These are phyloP conservation scores for Trichosanthes cucumerina DNA, from an alignment of 306 rosid genomes.

Conservation along the genomic window DNA sequence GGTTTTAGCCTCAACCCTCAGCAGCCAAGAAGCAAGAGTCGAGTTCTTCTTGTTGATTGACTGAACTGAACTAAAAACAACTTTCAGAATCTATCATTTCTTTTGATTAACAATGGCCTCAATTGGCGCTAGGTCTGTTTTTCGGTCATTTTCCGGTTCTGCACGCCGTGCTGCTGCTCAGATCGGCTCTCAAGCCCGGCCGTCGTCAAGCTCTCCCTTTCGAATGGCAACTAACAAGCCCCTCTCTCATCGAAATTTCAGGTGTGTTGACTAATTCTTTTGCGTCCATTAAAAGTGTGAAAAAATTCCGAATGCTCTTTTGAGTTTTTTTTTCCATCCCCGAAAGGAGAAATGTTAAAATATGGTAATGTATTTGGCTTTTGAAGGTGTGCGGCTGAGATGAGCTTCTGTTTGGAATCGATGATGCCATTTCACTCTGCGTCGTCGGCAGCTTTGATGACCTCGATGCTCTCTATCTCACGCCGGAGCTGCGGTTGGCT, in stretches of 20 bases:
- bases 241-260: constrained; percentile 32
- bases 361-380: neutral
- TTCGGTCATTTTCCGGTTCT: constrained; percentile 46
- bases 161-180: constrained; percentile 35
- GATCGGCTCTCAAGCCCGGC: constrained; percentile 40
- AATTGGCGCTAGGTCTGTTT: constrained; percentile 53
- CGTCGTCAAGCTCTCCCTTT: constrained; percentile 40
- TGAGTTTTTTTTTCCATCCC: neutral
- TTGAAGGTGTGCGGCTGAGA: constrained; percentile 50
- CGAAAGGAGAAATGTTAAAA: neutral
- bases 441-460: constrained; percentile 77
- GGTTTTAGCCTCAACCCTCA: neutral
- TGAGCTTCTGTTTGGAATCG: constrained; percentile 76
- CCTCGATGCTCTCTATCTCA: constrained; percentile 72
- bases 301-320: neutral
- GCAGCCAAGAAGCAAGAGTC: neutral
- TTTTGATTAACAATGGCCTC: constrained; percentile 49
- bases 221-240: constrained; percentile 43
- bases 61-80: neutral
- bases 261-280: constrained; percentile 23
- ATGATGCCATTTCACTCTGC: constrained; percentile 82
- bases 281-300: neutral
- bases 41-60: neutral
- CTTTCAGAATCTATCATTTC: neutral
- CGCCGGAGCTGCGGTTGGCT: constrained; percentile 47